Conservation (phyloP, 768 basidiomycete species). For the Candolleomyces eurysporus region DNA sequence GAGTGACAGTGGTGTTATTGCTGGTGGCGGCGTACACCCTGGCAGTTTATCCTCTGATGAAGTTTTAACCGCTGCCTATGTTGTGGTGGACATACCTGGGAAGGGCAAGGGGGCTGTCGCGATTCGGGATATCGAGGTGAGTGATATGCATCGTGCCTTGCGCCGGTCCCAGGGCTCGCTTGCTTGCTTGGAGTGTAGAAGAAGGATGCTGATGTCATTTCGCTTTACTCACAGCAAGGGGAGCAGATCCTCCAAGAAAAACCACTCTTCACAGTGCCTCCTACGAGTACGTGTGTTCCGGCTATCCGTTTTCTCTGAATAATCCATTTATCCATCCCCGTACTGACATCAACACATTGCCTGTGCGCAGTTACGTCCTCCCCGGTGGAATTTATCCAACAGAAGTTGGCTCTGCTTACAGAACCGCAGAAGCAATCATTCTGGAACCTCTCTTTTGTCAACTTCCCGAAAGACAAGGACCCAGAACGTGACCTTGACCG, state of each 20-base stretch:
- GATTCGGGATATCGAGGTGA: conserved; percentile 47
- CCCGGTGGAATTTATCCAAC: conserved; percentile 42
- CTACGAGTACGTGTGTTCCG: conserved; percentile 34
- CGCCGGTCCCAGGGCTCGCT: background rate
- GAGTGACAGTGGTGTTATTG: background rate
- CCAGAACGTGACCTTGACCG: conserved; percentile 36
- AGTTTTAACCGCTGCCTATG: background rate
- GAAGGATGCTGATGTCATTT: background rate
- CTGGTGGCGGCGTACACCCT: background rate
- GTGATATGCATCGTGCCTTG: conserved; percentile 1
- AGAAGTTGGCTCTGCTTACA: conserved; percentile 31
- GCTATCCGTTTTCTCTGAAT: background rate
- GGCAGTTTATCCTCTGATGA: background rate
- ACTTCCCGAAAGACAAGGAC: conserved; percentile 42
- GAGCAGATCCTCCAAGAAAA: conserved; percentile 55
- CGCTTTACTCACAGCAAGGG: conserved; percentile 43
- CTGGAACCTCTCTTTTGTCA: conserved; percentile 55
- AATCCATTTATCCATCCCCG: background rate
- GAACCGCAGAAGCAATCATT: conserved; percentile 38
- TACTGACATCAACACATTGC: background rate
- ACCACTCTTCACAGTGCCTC: conserved; percentile 54
- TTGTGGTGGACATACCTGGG: conserved; percentile 49
- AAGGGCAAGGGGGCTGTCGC: conserved; percentile 58
- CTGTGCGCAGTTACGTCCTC: conserved; percentile 37
- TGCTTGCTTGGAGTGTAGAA: no score